Base-by-base conservation (phyloP, 345 rosid species). In the Hypericum androsaemum region DNA sequence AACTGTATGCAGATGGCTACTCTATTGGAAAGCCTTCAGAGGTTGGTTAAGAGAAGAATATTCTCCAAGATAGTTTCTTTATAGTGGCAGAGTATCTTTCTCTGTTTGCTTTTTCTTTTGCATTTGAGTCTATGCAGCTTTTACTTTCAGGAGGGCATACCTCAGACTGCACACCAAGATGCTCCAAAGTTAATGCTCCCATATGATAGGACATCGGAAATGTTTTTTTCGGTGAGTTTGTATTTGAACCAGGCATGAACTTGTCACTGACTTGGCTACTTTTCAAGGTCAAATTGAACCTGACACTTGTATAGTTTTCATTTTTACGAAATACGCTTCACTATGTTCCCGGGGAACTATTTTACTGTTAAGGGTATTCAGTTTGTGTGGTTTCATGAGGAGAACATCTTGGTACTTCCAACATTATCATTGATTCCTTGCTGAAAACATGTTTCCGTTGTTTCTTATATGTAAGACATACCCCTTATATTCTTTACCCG, bases 181-280 rank as follows among this genome's bases (percentile, higher is more conserved):
- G 73, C 65, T 72, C 65, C 69, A 10, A 81, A 81, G 67, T 65
- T 64, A 40, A 60, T 88, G 67, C 90, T 70, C 68, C 92, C 89
- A 15, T 94, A 88, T 70, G 87, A 88, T 75, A 83, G 79, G 68
- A 72, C 90, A 58, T 90, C 99, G 37, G 94, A 94, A 74, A 76
- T 66, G 59, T 78, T 88, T 47, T 83, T 88, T 67, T 72, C 80
- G 70, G 99, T 94, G 75, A 77, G 47, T 57, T 17, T 70, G 53
- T 49, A 13, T 22, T 22, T 22, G 32, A 22, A 22, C 32, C 32
- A 22, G 32, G 32, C 32, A 22, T 4, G 32, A 22, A 22, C 32
- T 22, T 22, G 11, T 53, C 57, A 45, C 7, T 6, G 38, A 59
- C 42, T 56, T 48, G 42, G 54, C 35, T 13, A 47, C 6, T 50